phyloP scores from a whole-genome alignment of 768 basidiomycete genomes.

The Panus rudis region DNA sequence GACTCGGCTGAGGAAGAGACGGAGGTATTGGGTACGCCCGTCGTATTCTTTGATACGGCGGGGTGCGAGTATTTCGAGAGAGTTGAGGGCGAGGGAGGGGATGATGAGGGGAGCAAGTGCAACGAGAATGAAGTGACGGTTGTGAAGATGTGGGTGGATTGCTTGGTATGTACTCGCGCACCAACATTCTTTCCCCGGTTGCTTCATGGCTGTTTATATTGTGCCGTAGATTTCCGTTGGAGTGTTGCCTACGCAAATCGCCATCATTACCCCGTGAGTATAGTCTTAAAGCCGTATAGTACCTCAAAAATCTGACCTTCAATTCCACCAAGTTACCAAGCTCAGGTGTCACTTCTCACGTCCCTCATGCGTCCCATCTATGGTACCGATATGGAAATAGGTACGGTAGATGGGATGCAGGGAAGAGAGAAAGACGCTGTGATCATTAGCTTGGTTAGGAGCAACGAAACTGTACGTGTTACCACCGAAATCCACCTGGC shows the following conservation, averaged over 20 bases:
- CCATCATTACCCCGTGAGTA: constrained; percentile 77
- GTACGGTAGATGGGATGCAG: constrained; percentile 96
- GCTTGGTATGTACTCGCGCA: constrained; percentile 45
- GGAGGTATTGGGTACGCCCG: constrained; percentile 68
- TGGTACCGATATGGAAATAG: constrained; percentile 74
- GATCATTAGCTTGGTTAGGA: constrained; percentile 86
- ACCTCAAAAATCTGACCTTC: neutral
- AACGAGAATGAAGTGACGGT: constrained; percentile 94
- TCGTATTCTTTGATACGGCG: constrained; percentile 92
- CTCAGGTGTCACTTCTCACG: constrained; percentile 83
- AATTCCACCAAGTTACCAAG: constrained; percentile 63
- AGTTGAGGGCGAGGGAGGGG: constrained; percentile 49
- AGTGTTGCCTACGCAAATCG: constrained; percentile 65
- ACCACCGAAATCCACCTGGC: neutral
- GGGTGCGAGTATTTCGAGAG: constrained; percentile 93
- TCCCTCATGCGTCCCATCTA: constrained; percentile 67
- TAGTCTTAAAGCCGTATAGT: neutral
- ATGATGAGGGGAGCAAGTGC: constrained; percentile 82
- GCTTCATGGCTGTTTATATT: neutral
- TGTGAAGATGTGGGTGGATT: constrained; percentile 76
- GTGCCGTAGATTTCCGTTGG: constrained; percentile 47
- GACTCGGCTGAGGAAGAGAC: constrained; percentile 58
- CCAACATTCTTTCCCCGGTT: neutral
- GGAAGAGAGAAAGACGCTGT: constrained; percentile 94
- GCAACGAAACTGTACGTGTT: constrained; percentile 66